Conservation (phyloP, 2,329 filamentous ascomycete species). For the Talaromyces marneffei region DNA sequence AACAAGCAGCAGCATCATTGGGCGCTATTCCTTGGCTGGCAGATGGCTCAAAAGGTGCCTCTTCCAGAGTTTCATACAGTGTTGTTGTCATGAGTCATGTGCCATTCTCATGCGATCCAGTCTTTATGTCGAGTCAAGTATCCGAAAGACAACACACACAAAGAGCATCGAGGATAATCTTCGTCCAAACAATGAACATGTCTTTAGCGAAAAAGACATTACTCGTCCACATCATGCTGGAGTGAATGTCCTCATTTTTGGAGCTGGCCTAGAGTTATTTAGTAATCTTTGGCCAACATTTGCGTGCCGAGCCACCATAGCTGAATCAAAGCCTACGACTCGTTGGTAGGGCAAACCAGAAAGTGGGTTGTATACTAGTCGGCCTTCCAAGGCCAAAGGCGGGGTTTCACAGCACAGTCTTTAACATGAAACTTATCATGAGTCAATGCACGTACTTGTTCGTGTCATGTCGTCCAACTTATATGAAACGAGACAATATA, state of each 20-base stretch:
- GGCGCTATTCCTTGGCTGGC: not conserved
- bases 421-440: not conserved
- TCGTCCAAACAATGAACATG: not conserved
- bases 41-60: no score
- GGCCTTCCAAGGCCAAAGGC: not conserved
- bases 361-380: not conserved
- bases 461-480: not conserved
- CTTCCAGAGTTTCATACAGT: not conserved
- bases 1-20: not conserved
- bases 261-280: no score
- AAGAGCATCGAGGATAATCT: not conserved
- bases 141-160: not conserved
- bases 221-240: not conserved
- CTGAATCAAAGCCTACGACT: not conserved
- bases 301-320: not conserved
- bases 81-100: not conserved
- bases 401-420: not conserved
- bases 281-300: not conserved
- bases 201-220: no score
- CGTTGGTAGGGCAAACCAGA: not conserved
- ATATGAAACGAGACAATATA: not conserved
- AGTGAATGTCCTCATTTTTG: no score
- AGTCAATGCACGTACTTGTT: not conserved
- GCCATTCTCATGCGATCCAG: not conserved
- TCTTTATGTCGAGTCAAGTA: not conserved